phyloP scores from a whole-genome alignment of 78 protist genomes.

The Pigoraptor vietnamica region DNA sequence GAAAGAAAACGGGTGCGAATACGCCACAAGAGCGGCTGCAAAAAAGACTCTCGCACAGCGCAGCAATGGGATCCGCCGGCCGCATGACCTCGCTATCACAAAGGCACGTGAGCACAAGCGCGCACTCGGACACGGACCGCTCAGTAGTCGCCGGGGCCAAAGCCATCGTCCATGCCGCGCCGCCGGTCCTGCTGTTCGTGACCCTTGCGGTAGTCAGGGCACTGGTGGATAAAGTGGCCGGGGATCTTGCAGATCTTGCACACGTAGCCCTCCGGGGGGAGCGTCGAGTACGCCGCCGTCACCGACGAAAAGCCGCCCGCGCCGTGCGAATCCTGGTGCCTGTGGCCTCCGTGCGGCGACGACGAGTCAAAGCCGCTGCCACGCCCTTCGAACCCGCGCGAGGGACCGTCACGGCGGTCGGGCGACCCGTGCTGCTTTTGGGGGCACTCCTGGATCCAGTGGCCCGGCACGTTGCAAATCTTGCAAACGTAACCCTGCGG shows the following conservation, averaged over 20 bases:
- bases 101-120: not conserved
- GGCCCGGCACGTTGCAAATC: not conserved
- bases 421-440: not conserved
- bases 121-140: too few species aligned
- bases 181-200: not conserved
- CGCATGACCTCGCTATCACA: too few species aligned
- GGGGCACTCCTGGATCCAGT: slow-evolving; percentile 17
- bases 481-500: not conserved
- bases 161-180: not conserved
- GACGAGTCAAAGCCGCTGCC: not conserved
- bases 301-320: not conserved
- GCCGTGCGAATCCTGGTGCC: not conserved
- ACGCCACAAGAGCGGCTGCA: too few species aligned
- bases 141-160: not conserved
- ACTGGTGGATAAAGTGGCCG: not conserved
- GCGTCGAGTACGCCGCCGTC: not conserved
- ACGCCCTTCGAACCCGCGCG: not conserved
- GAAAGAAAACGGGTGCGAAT: too few species aligned
- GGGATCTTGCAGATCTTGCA: not conserved
- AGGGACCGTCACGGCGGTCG: not conserved
- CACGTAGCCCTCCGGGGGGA: not conserved
- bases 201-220: not conserved
- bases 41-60: too few species aligned
- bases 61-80: too few species aligned
- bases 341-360: not conserved